These are phyloP conservation scores for Hirsutella thompsonii DNA, from an alignment of 2,329 filamentous ascomycete species.

Conservation along the genomic window DNA sequence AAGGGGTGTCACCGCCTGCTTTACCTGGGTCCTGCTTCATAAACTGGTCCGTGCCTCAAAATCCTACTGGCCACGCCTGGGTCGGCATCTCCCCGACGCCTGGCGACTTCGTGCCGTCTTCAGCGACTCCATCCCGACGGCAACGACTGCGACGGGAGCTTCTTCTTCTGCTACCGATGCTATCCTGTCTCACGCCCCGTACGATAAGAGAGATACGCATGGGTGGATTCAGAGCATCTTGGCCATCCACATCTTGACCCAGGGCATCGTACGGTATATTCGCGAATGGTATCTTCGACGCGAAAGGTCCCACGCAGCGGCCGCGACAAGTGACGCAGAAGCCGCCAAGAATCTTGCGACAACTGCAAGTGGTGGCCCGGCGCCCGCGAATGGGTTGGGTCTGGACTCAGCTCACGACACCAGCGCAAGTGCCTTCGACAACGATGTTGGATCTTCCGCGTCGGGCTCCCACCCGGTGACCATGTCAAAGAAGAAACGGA, in stretches of 20 bases:
- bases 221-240: slow-evolving; percentile 56
- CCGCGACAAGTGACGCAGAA: slow-evolving; percentile 46
- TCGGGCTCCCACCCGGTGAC: slow-evolving; percentile 22
- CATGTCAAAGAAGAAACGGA: slow-evolving; percentile 67
- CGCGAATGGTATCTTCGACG: slow-evolving; percentile 54
- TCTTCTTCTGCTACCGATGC: neutral
- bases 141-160: slow-evolving; percentile 2
- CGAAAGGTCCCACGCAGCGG: slow-evolving; percentile 39
- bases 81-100: slow-evolving; percentile 31
- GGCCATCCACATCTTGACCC: slow-evolving; percentile 63
- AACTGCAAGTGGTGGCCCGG: neutral
- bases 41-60: slow-evolving; percentile 38
- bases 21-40: slow-evolving; percentile 50
- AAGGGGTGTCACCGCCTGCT: slow-evolving; percentile 58
- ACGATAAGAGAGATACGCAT: slow-evolving; percentile 46
- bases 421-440: slow-evolving; percentile 39
- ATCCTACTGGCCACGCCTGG: slow-evolving; percentile 32
- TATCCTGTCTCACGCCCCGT: slow-evolving; percentile 16
- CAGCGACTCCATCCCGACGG: slow-evolving; percentile 32
- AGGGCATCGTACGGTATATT: slow-evolving; percentile 59
- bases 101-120: slow-evolving; percentile 31
- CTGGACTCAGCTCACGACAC: slow-evolving; percentile 6
- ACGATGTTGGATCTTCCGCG: slow-evolving; percentile 25
- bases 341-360: slow-evolving; percentile 32
- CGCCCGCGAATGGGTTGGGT: neutral